Evolutionary conservation across 2,329 filamentous ascomycete genomes (phyloP).

Genomic region (Fusarium globosum): DNA sequence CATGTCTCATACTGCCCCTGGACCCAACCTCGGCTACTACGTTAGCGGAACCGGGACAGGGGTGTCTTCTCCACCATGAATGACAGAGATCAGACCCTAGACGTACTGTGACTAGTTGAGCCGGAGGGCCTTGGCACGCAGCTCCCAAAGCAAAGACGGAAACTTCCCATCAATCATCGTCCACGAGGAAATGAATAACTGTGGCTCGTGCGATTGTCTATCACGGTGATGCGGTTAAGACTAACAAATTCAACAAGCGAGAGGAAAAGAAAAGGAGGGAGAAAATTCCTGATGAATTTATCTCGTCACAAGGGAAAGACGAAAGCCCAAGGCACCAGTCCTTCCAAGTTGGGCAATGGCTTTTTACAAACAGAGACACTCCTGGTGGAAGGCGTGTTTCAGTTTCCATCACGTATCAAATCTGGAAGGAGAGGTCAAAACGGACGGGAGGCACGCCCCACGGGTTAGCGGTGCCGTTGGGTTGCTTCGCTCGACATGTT

Average conservation of each 20-base stretch:
- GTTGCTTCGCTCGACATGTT: slow-evolving; percentile 29
- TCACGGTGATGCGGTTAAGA: background rate
- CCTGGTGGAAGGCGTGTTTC: slow-evolving; percentile 35
- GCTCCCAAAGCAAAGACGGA: slow-evolving; percentile 4
- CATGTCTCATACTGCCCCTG: slow-evolving; percentile 21
- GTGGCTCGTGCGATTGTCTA: slow-evolving; percentile 27
- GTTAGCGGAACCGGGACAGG: slow-evolving; percentile 31
- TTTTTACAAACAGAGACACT: slow-evolving; percentile 22
- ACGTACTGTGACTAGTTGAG: slow-evolving; percentile 20
- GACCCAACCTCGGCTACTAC: slow-evolving; percentile 34
- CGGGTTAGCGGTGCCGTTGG: slow-evolving; percentile 26
- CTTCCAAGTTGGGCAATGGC: slow-evolving; percentile 23
- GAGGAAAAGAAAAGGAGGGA: background rate
- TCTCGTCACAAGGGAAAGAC: background rate
- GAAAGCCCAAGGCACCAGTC: slow-evolving; percentile 26
- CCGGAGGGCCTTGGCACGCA: slow-evolving; percentile 34
- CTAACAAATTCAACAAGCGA: background rate
- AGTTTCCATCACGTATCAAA: slow-evolving; percentile 39
- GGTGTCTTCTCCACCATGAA: slow-evolving; percentile 36
- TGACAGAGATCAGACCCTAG: slow-evolving; percentile 29
- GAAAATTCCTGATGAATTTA: background rate
- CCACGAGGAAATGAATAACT: slow-evolving; percentile 11
- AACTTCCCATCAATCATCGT: slow-evolving; percentile 40
- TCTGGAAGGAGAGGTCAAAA: slow-evolving; percentile 24
- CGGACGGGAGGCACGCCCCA: slow-evolving; percentile 7